These are phyloP conservation scores for Epichloe hybrida DNA, from an alignment of 2,329 filamentous ascomycete species.

Conservation along the genomic window DNA sequence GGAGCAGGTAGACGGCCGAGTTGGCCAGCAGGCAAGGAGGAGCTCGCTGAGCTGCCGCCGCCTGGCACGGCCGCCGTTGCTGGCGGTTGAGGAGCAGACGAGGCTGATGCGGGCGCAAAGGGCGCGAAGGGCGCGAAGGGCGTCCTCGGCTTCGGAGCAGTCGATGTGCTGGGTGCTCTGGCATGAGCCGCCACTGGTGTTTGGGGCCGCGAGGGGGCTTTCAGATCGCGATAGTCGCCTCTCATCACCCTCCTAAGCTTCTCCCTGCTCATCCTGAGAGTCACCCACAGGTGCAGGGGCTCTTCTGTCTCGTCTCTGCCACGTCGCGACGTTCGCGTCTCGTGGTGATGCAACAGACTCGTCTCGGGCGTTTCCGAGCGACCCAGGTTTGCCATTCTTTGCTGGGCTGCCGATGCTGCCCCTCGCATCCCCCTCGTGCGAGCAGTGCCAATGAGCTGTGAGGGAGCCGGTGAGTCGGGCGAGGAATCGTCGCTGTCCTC, in stretches of 20 bases:
- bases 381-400: conserved; percentile 68
- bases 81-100: conserved; percentile 17
- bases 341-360: conserved; percentile 47
- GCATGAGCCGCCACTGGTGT: conserved; percentile 19
- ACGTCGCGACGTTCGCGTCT: conserved; percentile 54
- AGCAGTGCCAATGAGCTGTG: conserved; percentile 63
- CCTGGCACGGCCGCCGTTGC: conserved; percentile 15
- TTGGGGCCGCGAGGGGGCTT: conserved; percentile 22
- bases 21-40: conserved; percentile 35
- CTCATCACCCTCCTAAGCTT: conserved; percentile 55
- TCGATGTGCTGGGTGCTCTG: conserved; percentile 18
- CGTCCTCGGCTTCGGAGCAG: conserved; percentile 19
- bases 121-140: conserved; percentile 9
- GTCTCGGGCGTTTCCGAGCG: conserved; percentile 85
- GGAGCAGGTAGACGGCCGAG: conserved; percentile 57
- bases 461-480: conserved; percentile 71
- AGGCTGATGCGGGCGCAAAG: conserved; percentile 16
- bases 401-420: conserved; percentile 73
- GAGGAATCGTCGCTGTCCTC: conserved; percentile 83
- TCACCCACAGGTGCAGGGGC: conserved; percentile 56
- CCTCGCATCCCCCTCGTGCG: conserved; percentile 81
- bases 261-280: conserved; percentile 57
- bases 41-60: conserved; percentile 15
- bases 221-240: conserved; percentile 33
- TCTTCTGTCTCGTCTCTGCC: conserved; percentile 71